Base-by-base conservation (phyloP, 768 basidiomycete genomes). In the Mycena polygramma region DNA sequence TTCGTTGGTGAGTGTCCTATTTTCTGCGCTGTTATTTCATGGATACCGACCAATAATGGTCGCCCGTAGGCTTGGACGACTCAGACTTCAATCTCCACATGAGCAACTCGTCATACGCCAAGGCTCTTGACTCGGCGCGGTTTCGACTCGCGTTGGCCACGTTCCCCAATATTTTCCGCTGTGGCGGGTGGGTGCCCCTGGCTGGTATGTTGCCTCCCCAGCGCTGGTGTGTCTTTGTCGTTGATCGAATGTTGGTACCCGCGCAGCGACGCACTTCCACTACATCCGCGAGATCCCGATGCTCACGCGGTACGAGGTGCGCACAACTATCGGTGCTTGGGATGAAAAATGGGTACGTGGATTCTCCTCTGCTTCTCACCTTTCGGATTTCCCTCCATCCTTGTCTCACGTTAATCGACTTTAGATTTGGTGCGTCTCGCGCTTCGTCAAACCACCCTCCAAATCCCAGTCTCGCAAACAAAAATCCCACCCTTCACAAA, bases 51-150 rank as follows among this genome's bases (percentile, higher is more conserved):
- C 17, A 14, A 7, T 46, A 2, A 20, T 46, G 15, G 4, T 20
- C 45, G 14, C 45, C 13, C 19, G 10, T n/a, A 57, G 86, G 85
- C 65, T 73, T 90, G 9, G 93, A 94, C 71, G 94, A 94, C 52
- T 85, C 86, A 51, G 94, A 95, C 78, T 90, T 90, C 74, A 89
- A 92, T 75, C 77, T 86, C 15, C 94, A 95, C 75, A 83, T 95
- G 67, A 94, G 92, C 77, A 95, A 95, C 75, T 94, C 93, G 0
- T 91, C 89, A 61, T 95, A 95, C 71, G 87, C 92, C 6, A 94
- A 93, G 84, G 91, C 82, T 10, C 76, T 89, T 7, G 88, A 89
- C 71, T 72, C 79, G 13, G 84, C 84, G 6, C 84, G 89, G 0
- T 83, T 89, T 75, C 85, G 87, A 57, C 77, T 83, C 1, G 83